Conservation (phyloP, 768 basidiomycete genomes). For the Amanita fuliginea region DNA sequence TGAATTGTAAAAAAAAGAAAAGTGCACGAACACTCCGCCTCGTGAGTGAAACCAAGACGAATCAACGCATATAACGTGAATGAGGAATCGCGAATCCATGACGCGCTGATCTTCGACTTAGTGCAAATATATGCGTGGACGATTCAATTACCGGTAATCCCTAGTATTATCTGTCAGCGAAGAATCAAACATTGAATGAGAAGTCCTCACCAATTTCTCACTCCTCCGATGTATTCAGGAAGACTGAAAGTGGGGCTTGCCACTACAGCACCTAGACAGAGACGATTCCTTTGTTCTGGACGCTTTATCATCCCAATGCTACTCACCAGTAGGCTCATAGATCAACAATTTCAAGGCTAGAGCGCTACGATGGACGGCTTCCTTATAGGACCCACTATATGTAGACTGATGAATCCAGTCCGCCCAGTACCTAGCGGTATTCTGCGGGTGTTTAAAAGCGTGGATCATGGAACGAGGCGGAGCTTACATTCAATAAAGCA, state of each 20-base stretch:
- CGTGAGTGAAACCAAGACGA: slow-evolving; percentile 86
- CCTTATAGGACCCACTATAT: slow-evolving; percentile 92
- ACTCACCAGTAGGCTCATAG: slow-evolving; percentile 74
- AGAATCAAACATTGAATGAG: slow-evolving; percentile 1
- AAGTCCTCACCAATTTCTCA: slow-evolving; percentile 64
- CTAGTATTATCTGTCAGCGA: slow-evolving; percentile 15
- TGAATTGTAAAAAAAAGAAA: not conserved
- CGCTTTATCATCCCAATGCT: not conserved
- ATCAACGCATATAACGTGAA: slow-evolving; percentile 95
- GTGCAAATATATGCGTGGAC: not conserved
- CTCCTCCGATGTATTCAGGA: slow-evolving; percentile 86
- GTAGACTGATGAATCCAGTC: slow-evolving; percentile 84
- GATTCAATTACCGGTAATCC: slow-evolving; percentile 49
- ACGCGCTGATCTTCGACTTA: slow-evolving; percentile 35
- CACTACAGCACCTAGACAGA: slow-evolving; percentile 66
- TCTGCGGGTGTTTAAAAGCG: slow-evolving; percentile 16
- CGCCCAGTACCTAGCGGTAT: slow-evolving; percentile 79
- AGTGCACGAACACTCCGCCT: slow-evolving; percentile 56
- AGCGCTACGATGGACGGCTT: slow-evolving; percentile 86
- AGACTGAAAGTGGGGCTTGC: slow-evolving; percentile 94
- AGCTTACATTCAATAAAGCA: slow-evolving; percentile 40
- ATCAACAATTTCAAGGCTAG: slow-evolving; percentile 90
- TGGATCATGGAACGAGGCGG: not conserved
- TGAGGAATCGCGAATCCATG: slow-evolving; percentile 92
- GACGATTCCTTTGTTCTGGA: not conserved